These are phyloP conservation scores for Aphanomyces stellatus DNA, from an alignment of 352 stramenopile species.

Conservation along the genomic window DNA sequence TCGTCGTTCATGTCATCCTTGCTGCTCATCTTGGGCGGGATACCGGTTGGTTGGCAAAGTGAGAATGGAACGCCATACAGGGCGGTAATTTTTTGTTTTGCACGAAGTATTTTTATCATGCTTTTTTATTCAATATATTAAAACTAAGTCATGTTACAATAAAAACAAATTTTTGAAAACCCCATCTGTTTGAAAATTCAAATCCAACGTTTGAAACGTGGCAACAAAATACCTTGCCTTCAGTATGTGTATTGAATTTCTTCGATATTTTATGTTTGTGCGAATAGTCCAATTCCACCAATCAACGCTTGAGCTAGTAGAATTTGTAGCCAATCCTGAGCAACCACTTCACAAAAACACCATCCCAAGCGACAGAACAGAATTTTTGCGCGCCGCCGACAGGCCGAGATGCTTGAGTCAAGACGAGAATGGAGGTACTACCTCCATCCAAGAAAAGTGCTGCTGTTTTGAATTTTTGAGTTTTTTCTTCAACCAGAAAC, in stretches of 20 bases:
- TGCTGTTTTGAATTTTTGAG: too few species aligned
- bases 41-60: neutral
- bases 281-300: too few species aligned
- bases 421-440: too few species aligned
- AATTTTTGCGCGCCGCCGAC: too few species aligned
- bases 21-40: conserved; percentile 39
- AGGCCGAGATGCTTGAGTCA: too few species aligned
- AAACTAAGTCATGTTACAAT: neutral
- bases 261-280: neutral
- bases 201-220: neutral
- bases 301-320: too few species aligned
- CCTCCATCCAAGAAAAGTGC: too few species aligned
- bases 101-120: neutral
- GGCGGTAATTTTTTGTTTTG: neutral
- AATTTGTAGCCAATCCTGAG: too few species aligned
- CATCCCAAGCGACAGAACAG: too few species aligned
- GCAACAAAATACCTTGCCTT: neutral
- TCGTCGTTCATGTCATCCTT: conserved; percentile 84
- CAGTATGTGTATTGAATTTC: neutral
- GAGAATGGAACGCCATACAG: conserved; percentile 1
- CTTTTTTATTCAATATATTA: neutral
- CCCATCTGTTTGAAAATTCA: conserved; percentile 6
- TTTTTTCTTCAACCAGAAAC: too few species aligned
- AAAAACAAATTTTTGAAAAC: neutral
- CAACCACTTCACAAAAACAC: too few species aligned